Conservation (phyloP, 179 eudicot species). For the Corrigiola litoralis region DNA sequence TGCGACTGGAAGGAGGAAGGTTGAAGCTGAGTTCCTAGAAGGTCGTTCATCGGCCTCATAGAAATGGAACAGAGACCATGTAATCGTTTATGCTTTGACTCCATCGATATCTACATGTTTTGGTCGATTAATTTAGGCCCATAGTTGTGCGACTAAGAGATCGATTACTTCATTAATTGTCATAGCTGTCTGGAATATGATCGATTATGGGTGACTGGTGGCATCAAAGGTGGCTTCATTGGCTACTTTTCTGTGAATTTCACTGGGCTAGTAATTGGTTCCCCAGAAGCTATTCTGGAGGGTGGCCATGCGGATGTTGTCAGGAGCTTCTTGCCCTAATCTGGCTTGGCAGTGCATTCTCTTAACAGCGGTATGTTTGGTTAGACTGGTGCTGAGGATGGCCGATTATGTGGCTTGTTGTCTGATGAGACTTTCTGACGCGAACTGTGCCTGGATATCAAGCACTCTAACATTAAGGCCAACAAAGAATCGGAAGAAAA, state of each 20-base stretch:
- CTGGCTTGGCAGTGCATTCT: slow-evolving; percentile 23
- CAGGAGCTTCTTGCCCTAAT: slow-evolving; percentile 62
- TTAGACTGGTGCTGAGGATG: slow-evolving; percentile 99
- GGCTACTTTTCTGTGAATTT: slow-evolving; percentile 85
- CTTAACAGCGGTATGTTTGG: slow-evolving; percentile 56
- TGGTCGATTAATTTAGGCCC: neutral
- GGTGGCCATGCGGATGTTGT: slow-evolving; percentile 84
- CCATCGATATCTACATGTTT: neutral
- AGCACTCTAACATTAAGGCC: slow-evolving; percentile 48
- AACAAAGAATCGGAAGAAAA: slow-evolving; percentile 42
- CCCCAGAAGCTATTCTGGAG: slow-evolving; percentile 81
- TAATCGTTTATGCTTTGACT: slow-evolving; percentile 24
- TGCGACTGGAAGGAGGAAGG: slow-evolving; percentile 84
- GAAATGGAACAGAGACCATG: slow-evolving; percentile 67
- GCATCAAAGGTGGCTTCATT: slow-evolving; percentile 69
- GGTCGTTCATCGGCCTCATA: slow-evolving; percentile 80
- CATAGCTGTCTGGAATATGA: slow-evolving; percentile 57
- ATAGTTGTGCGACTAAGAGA: slow-evolving; percentile 20
- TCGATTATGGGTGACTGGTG: slow-evolving; percentile 76
- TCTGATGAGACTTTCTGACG: slow-evolving; percentile 55
- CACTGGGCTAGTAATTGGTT: slow-evolving; percentile 33
- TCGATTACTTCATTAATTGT: slow-evolving; percentile 95
- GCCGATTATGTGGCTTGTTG: slow-evolving; percentile 88
- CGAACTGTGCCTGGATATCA: slow-evolving; percentile 72
- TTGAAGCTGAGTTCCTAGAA: slow-evolving; percentile 57